Base-by-base conservation (phyloP, 2,329 filamentous ascomycete genomes). In the Penicillium psychrosexuale region DNA sequence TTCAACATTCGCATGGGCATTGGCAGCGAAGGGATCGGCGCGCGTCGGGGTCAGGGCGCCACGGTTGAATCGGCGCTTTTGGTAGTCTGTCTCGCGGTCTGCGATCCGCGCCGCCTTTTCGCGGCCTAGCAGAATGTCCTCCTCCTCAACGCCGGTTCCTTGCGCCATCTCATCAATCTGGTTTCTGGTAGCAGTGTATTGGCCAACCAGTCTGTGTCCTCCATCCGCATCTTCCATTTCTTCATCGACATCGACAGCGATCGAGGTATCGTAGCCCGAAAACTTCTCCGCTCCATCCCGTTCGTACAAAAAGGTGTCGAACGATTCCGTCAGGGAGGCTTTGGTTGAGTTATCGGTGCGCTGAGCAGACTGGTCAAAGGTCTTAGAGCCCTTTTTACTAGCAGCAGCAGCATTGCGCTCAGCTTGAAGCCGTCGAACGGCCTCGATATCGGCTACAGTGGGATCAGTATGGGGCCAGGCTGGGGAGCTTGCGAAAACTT, bases 41-140 rank as follows among this genome's bases (percentile, higher is more conserved):
- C 91, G 86, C 8, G 90, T 91, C 5, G 92, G 91, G 22, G 91
- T 94, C 60, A 97, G 80, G 43, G 74, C 68, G 49, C 84, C 86
- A 58, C 94, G 91, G 71, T 96, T 87, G 73, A 96, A 95, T 56
- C 92, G 86, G 62, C 92, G 90, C 77, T 96, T 96, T 77, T 99
- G 95, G 72, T 99, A 99, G 70, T 97, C 93, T 60, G 91, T 95
- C 79, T 97, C 93, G 67, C 94, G 88, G 70, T 95, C 93, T 58
- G 87, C 82, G 69, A 99, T 97, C 66, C 93, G 87, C 55, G 89
- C 91, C 72, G 91, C 90, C 76, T 93, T 90, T 79, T 97, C 94
- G 64, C 87, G 85, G 42, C 88, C 89, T 47, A 91, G 82, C 59
- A 99, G 80, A 7, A 93, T 87, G 68, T 99, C 95, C 56, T 93